Evolutionary conservation across 169 alveolate genomes (phyloP).

Genomic region (Cryptosporidium ubiquitum): DNA sequence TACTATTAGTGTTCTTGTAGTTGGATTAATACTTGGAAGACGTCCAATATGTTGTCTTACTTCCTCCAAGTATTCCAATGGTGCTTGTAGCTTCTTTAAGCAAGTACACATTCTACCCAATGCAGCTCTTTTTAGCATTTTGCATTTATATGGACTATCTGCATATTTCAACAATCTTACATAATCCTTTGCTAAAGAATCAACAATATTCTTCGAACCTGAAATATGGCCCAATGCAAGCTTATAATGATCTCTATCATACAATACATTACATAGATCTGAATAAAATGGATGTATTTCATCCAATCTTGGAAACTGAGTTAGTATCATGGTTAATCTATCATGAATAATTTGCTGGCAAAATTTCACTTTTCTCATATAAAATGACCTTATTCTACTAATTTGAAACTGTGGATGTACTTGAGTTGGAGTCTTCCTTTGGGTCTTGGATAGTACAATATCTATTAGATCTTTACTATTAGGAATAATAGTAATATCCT

Average conservation of each 20-base stretch:
- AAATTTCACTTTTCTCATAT: slow-evolving; percentile 98
- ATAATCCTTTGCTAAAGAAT: slow-evolving; percentile 96
- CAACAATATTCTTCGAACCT: slow-evolving; percentile 92
- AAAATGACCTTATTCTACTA: slow-evolving; percentile 97
- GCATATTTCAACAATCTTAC: slow-evolving; percentile 96
- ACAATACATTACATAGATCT: slow-evolving; percentile 96
- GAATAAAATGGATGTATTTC: slow-evolving; percentile 99
- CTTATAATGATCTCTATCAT: slow-evolving; percentile 99
- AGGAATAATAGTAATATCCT: slow-evolving; percentile 92
- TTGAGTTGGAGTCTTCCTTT: slow-evolving; percentile 99
- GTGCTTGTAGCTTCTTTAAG: slow-evolving; percentile 93
- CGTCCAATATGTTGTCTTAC: slow-evolving; percentile 97
- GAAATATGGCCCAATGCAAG: slow-evolving; percentile 97
- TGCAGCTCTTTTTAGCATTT: slow-evolving; percentile 97
- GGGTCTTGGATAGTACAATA: slow-evolving; percentile 96
- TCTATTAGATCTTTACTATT: slow-evolving; percentile 92
- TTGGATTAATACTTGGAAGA: slow-evolving; percentile 96
- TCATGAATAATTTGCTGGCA: slow-evolving; percentile 95
- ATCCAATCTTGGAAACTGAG: slow-evolving; percentile 97
- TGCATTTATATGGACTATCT: slow-evolving; percentile 96
- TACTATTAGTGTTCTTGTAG: slow-evolving; percentile 91
- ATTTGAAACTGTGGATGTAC: slow-evolving; percentile 97
- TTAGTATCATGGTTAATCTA: slow-evolving; percentile 91
- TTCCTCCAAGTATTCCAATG: slow-evolving; percentile 96
- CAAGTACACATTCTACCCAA: slow-evolving; percentile 98